phyloP scores from a whole-genome alignment of 2,329 filamentous ascomycete genomes.

The Coniella lustricola region DNA sequence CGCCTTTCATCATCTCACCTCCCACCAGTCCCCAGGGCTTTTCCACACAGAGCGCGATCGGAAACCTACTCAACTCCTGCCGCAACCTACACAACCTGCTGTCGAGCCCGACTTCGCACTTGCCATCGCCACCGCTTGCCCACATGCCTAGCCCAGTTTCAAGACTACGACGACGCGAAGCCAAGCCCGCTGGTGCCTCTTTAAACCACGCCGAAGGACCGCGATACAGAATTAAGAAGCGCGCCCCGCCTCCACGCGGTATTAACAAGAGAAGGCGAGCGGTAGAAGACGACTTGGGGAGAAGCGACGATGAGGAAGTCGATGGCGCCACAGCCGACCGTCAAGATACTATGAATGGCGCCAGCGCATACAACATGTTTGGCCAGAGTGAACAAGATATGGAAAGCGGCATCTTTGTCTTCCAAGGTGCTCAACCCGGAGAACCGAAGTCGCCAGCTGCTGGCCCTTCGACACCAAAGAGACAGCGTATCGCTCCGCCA shows the following conservation, averaged over 20 bases:
- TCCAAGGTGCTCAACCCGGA: slow-evolving; percentile 15
- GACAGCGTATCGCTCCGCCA: slow-evolving; percentile 53
- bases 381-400: slow-evolving; percentile 7
- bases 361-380: slow-evolving; percentile 11
- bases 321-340: slow-evolving; percentile 20
- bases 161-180: slow-evolving; percentile 45
- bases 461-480: slow-evolving; percentile 49
- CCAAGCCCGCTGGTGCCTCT: slow-evolving; percentile 18
- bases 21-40: slow-evolving; percentile 48
- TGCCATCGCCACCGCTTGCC: slow-evolving; percentile 50
- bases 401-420: slow-evolving; percentile 4
- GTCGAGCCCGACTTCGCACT: slow-evolving; percentile 27
- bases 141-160: slow-evolving; percentile 40
- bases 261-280: slow-evolving; percentile 47
- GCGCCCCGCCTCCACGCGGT: slow-evolving; percentile 35
- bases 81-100: slow-evolving; percentile 56
- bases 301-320: slow-evolving; percentile 28
- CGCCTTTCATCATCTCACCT: slow-evolving; percentile 51
- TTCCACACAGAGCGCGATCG: slow-evolving; percentile 39
- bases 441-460: slow-evolving; percentile 18
- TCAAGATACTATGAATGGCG: slow-evolving; percentile 16
- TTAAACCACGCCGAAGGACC: slow-evolving; percentile 23
- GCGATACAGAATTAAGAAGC: slow-evolving; percentile 40
- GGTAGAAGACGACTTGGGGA: slow-evolving; percentile 38
- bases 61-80: slow-evolving; percentile 52